Conservation (phyloP, 192 early-diverging fungal species). For the Linnemannia hyalina region DNA sequence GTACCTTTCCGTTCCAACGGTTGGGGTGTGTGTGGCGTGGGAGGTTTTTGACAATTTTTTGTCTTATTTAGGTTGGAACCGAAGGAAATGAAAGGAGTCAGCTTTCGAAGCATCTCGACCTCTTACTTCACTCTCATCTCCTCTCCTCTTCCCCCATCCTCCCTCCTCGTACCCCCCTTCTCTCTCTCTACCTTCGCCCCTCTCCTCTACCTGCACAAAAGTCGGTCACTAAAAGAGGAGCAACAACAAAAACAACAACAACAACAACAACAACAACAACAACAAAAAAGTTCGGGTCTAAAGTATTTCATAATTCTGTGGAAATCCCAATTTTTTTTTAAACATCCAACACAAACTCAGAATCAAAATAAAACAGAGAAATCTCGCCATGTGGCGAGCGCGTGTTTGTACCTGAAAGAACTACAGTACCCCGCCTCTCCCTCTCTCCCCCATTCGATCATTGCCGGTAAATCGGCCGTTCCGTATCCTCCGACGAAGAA, state of each 20-base stretch:
- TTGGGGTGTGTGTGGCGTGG: no score
- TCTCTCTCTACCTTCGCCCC: no score
- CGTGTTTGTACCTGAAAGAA: not conserved
- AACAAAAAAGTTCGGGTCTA: not conserved
- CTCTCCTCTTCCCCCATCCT: not conserved
- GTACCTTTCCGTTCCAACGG: no score
- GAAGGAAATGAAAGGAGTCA: not conserved
- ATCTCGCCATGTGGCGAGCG: conserved; percentile 3
- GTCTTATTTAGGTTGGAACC: not conserved
- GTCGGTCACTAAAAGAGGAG: not conserved
- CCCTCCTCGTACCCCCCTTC: no score
- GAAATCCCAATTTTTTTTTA: not conserved
- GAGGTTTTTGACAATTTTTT: not conserved
- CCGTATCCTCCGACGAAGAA: no score
- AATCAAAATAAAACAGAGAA: not conserved
- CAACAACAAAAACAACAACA: no score
- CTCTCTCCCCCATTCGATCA: not conserved
- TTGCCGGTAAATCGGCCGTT: no score
- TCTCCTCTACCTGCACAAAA: not conserved
- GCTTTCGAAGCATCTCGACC: not conserved
- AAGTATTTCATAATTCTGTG: not conserved
- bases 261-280: no score
- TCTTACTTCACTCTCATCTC: not conserved
- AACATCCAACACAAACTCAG: not conserved
- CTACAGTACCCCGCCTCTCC: not conserved